Evolutionary conservation across 2,329 filamentous ascomycete species (phyloP).

Genomic region (Trichoderma citrinoviride): DNA sequence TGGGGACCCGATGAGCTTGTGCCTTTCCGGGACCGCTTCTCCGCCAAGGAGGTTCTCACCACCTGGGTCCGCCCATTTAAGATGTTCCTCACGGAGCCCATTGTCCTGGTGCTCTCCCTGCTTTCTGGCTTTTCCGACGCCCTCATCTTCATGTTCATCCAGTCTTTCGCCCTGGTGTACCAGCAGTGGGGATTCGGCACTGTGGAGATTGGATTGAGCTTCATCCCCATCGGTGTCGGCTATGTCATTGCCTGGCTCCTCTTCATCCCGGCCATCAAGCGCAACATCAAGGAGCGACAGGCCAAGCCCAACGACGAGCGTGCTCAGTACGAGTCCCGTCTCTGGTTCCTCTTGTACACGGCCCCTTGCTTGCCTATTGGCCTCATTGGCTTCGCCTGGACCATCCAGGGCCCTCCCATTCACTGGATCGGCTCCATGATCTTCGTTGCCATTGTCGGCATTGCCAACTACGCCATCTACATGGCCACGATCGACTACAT

Average conservation of each 20-base stretch:
- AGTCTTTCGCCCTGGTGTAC: conserved; percentile 68
- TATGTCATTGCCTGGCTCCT: conserved; percentile 61
- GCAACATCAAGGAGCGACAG: conserved; percentile 50
- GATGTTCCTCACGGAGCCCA: conserved; percentile 73
- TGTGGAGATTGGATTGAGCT: conserved; percentile 56
- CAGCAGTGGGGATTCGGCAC: conserved; percentile 62
- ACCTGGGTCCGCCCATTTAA: conserved; percentile 65
- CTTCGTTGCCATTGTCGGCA: conserved; percentile 63
- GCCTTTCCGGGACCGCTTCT: conserved; percentile 58
- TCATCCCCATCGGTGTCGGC: conserved; percentile 65
- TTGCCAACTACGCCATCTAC: conserved; percentile 72
- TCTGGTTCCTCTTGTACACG: conserved; percentile 63
- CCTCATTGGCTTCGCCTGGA: conserved; percentile 68
- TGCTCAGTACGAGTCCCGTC: conserved; percentile 67
- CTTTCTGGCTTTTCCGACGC: conserved; percentile 72
- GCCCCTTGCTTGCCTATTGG: conserved; percentile 63
- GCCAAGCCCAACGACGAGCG: conserved; percentile 53
- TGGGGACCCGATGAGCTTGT: conserved; percentile 72
- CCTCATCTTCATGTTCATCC: conserved; percentile 75
- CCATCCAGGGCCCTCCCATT: conserved; percentile 59
- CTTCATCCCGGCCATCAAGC: conserved; percentile 57
- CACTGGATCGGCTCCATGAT: conserved; percentile 69
- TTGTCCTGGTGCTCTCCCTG: conserved; percentile 67
- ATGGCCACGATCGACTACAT: conserved; percentile 79
- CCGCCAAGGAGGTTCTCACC: conserved; percentile 52